Evolutionary conservation across 495 filamentous ascomycete genomes (phyloP).

Genomic region (Jackrogersella multiformis): DNA sequence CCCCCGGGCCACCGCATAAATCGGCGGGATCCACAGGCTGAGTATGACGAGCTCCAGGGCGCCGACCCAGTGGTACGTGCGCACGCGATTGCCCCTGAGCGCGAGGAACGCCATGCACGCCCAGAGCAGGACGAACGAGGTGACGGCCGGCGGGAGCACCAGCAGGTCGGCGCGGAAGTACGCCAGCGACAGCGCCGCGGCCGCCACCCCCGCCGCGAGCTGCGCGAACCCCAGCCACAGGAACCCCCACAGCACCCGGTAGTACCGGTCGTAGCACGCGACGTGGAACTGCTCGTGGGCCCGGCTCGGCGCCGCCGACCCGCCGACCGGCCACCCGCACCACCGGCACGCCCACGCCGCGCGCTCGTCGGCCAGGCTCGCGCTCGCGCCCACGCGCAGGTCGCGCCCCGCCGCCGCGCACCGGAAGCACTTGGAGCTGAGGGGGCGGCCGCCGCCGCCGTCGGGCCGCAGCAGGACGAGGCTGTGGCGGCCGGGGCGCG

Average conservation of each 20-base stretch:
- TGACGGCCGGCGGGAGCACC: background rate
- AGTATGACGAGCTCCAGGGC: conserved; percentile 1
- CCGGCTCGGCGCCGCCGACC: background rate
- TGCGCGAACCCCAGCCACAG: conserved; percentile 5
- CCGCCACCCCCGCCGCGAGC: background rate
- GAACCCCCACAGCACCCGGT: conserved; percentile 6
- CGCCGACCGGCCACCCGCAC: conserved; percentile 1
- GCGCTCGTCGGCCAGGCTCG: background rate
- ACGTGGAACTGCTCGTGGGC: background rate
- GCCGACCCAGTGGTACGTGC: conserved; percentile 1
- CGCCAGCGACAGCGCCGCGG: background rate
- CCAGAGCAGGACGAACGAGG: background rate
- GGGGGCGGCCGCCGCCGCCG: background rate
- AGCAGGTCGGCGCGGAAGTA: background rate
- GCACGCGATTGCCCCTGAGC: background rate
- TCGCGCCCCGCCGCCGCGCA: background rate
- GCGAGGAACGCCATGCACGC: background rate
- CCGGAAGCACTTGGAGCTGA: background rate
- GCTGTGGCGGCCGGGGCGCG: background rate
- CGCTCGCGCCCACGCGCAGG: background rate
- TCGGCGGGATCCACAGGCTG: conserved; percentile 1
- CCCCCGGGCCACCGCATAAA: background rate
- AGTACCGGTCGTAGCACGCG: background rate
- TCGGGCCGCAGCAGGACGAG: background rate
- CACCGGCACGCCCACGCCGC: background rate